A percentile compares a stretch with the other conserved stretches of the same genome.
phyloP scores from a whole-genome alignment of 768 basidiomycete species.

The Amanita polypyramis region DNA sequence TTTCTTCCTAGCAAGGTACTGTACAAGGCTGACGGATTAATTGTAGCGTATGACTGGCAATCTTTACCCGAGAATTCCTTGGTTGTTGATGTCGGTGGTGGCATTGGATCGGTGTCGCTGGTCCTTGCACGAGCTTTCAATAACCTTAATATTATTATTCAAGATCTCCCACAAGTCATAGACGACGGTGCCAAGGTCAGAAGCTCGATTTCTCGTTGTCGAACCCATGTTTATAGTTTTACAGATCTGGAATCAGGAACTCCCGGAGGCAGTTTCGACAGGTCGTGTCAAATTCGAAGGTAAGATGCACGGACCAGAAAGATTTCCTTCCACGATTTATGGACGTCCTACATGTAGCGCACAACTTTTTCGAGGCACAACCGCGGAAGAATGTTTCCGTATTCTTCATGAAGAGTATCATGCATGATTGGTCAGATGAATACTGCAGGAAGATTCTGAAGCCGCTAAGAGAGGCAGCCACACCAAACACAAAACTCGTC shows the following conservation, averaged over 20 bases:
- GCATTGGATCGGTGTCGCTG: constrained; percentile 16
- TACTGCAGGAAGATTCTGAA: constrained; percentile 20
- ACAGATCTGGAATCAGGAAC: constrained; percentile 6
- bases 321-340: not conserved
- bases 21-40: not conserved
- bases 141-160: constrained; percentile 15
- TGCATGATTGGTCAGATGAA: constrained; percentile 30
- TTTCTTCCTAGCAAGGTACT: not conserved
- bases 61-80: constrained; percentile 12
- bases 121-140: constrained; percentile 12
- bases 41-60: constrained; percentile 17
- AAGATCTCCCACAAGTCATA: constrained; percentile 14
- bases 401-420: constrained; percentile 24
- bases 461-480: too few relatives aligned
- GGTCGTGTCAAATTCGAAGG: constrained; percentile 14
- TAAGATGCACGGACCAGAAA: not conserved
- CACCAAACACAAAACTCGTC: too few relatives aligned
- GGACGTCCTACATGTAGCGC: constrained; percentile 11
- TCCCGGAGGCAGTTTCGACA: constrained; percentile 11
- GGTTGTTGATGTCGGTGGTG: constrained; percentile 22
- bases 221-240: not conserved
- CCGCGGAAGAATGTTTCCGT: constrained; percentile 23
- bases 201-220: not conserved
- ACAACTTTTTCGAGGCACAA: constrained; percentile 28
- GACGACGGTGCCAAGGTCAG: constrained; percentile 10